Evolutionary conservation across 1,284 basidiomycete species (phyloP).

Genomic region (Waitea zeae): DNA sequence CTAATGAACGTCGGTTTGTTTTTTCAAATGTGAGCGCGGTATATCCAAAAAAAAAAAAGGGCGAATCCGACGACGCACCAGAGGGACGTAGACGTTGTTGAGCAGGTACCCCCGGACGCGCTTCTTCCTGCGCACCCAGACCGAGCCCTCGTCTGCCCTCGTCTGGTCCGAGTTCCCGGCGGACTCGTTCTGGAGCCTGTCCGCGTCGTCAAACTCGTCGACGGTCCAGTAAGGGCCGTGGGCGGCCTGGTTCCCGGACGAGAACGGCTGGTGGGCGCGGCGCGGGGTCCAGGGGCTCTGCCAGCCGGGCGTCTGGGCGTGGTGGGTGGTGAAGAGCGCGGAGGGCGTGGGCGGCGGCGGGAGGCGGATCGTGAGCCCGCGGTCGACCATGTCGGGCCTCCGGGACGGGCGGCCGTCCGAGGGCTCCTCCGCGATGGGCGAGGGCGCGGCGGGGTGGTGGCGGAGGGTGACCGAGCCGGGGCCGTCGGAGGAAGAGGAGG

Average conservation of each 20-base stretch:
- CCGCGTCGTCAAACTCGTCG: constrained; percentile 1
- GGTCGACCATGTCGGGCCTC: too few relatives aligned
- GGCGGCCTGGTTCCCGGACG: too few relatives aligned
- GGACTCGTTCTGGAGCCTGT: not conserved
- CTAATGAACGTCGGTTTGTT: too few relatives aligned
- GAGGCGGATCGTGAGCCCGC: too few relatives aligned
- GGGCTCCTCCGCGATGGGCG: too few relatives aligned
- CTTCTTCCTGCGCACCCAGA: constrained; percentile 30
- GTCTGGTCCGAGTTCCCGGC: constrained; percentile 2
- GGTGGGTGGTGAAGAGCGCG: constrained; percentile 35
- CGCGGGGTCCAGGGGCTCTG: constrained; percentile 46
- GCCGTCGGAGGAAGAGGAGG: constrained; percentile 21
- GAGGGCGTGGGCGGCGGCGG: too few relatives aligned
- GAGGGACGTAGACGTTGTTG: constrained; percentile 55
- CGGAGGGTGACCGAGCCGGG: constrained; percentile 18
- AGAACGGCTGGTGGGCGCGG: not conserved
- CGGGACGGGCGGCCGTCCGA: too few relatives aligned
- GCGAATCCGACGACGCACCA: constrained; percentile 28
- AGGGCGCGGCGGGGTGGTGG: too few relatives aligned
- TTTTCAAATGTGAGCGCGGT: constrained; percentile 17
- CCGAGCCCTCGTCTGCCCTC: constrained; percentile 3
- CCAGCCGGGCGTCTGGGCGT: constrained; percentile 44
- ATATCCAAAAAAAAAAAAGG: constrained; percentile 7
- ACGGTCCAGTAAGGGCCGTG: too few relatives aligned
- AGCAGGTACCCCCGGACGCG: constrained; percentile 46